phyloP scores from a whole-genome alignment of 169 alveolate genomes.

The Plasmodium gaboni region DNA sequence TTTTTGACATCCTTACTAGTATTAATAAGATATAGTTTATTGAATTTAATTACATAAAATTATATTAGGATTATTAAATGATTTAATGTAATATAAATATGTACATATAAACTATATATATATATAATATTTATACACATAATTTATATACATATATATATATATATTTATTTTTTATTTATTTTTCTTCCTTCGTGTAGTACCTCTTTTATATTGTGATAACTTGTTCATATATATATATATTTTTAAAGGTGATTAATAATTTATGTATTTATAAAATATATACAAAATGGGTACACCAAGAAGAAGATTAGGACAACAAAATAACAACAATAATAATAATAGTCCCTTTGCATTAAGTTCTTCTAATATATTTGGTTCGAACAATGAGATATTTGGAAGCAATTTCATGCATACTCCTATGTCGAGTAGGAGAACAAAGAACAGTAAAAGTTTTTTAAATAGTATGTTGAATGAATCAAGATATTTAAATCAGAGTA shows the following conservation, averaged over 20 bases:
- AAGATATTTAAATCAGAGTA: conserved; percentile 62
- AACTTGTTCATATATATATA: too few relatives aligned
- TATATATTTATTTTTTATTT: too few relatives aligned
- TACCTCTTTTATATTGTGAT: too few relatives aligned
- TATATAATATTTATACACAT: too few relatives aligned
- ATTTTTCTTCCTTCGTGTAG: too few relatives aligned
- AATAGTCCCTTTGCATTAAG: conserved; percentile 42
- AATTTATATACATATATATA: too few relatives aligned
- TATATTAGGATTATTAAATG: too few relatives aligned
- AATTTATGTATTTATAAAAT: not conserved
- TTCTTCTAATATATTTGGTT: conserved; percentile 64
- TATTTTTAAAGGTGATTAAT: not conserved
- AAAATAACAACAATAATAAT: conserved; percentile 8
- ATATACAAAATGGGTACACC: conserved; percentile 59
- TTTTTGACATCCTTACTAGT: too few relatives aligned
- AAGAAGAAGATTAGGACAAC: conserved; percentile 51
- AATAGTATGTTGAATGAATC: conserved; percentile 75
- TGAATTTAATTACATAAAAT: too few relatives aligned
- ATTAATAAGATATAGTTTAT: too few relatives aligned
- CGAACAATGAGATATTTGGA: conserved; percentile 57
- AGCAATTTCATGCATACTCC: conserved; percentile 69
- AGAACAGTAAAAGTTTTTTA: conserved; percentile 59
- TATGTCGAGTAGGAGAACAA: conserved; percentile 68
- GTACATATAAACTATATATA: too few relatives aligned
- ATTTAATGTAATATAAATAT: too few relatives aligned